Evolutionary conservation across 2,329 filamentous ascomycete species (phyloP).

Genomic region (Gnomoniopsis smithogilvyi): DNA sequence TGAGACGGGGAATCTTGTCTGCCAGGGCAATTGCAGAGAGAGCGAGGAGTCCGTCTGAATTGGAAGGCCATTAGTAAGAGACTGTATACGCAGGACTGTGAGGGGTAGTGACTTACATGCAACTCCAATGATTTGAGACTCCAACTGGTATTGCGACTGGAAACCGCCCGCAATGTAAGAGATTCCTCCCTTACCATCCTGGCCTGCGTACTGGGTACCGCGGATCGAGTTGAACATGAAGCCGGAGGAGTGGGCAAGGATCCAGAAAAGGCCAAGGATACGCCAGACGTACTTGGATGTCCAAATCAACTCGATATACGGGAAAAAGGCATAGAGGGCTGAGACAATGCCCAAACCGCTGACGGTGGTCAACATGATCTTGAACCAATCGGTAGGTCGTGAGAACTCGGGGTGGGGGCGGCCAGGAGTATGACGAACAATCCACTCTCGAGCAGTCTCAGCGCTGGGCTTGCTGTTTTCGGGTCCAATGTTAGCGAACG

Average conservation of each 20-base stretch:
- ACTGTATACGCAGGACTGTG: neutral
- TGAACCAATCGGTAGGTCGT: slow-evolving; percentile 83
- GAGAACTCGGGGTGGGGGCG: slow-evolving; percentile 73
- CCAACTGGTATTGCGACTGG: slow-evolving; percentile 88
- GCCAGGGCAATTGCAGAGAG: slow-evolving; percentile 91
- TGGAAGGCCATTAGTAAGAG: slow-evolving; percentile 21
- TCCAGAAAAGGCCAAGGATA: slow-evolving; percentile 79
- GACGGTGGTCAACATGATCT: slow-evolving; percentile 64
- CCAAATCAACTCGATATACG: slow-evolving; percentile 76
- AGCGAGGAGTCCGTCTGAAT: slow-evolving; percentile 64
- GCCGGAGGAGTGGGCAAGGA: slow-evolving; percentile 90
- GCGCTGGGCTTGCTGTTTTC: slow-evolving; percentile 66
- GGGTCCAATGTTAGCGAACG: neutral
- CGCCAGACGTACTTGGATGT: slow-evolving; percentile 95
- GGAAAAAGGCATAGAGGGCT: slow-evolving; percentile 66
- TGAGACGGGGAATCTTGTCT: slow-evolving; percentile 87
- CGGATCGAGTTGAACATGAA: slow-evolving; percentile 99
- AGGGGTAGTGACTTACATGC: slow-evolving; percentile 62
- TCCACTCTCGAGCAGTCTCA: slow-evolving; percentile 75
- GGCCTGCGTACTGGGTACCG: slow-evolving; percentile 87
- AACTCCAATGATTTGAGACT: slow-evolving; percentile 91
- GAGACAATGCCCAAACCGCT: slow-evolving; percentile 69
- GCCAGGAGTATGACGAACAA: slow-evolving; percentile 74
- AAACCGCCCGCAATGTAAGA: slow-evolving; percentile 90
- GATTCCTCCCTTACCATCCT: slow-evolving; percentile 80